Evolutionary conservation across 2,329 filamentous ascomycete species (phyloP), one percentile per base, ranked within the genome.

Genomic region (Tolypocladium ophioglossoides): DNA sequence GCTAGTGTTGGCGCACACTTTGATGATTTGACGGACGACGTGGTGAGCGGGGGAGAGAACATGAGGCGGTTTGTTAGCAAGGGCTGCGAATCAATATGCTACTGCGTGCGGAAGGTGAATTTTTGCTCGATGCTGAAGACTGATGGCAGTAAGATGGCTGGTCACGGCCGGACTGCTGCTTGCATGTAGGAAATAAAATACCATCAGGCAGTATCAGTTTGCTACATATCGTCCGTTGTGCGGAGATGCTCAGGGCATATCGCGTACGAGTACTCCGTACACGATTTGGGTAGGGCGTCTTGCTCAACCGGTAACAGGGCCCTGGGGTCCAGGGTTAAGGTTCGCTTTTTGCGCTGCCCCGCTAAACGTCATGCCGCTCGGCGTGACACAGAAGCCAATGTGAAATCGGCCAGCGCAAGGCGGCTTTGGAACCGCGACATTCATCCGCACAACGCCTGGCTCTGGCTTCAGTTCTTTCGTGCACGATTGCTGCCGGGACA

Each of bases 371-470:
- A 30, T 30, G 24, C 51, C 8, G 48, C 14, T 37, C 52, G 48
- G 55, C 35, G 50, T 51, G 52, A 55, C 55, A 52, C 50, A 53
- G 35, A 56, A 38, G n/a, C 18, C 14, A n/a, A 27, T 18, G 32
- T 14, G 35, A 9, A 14, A 24, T n/a, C 37, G n/a, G 37, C 16
- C 7, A 30, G 24, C 41, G 24, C 22, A 51, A 51, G 38, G 38
- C n/a, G 6, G 24, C 30, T 46, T 14, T 20, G 18, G 46, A 48
- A 20, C 44, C 27, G 20, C 44, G 10, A 32, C 18, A n/a, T 32
- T 20, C 41, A 34, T 14, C 11, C 44, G 10, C 44, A 34, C 27
- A 14, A n/a, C 27, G 22, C 27, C 32, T 2, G 9, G 27, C 11
- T 10, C 27, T 48, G 20, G 18, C 27, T 20, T 34, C 3, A 12